Evolutionary conservation across 2,329 filamentous ascomycete genomes (phyloP).

Genomic region (Stachybotrys chlorohalonatus): DNA sequence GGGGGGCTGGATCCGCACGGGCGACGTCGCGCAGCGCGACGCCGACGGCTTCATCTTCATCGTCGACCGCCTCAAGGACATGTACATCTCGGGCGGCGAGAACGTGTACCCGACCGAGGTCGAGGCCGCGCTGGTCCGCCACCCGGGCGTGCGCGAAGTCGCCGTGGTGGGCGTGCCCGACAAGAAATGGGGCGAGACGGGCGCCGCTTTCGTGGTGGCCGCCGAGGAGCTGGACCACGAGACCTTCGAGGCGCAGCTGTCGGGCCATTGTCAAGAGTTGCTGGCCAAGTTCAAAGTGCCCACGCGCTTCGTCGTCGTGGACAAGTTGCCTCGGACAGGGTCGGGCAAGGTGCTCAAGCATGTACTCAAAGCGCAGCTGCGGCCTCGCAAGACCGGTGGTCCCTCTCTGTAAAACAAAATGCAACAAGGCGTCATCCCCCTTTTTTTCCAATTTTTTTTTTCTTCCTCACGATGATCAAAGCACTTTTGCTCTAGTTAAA

Average conservation of each 20-base stretch:
- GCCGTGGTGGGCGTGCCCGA: neutral
- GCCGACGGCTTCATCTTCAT: neutral
- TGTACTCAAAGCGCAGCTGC: neutral
- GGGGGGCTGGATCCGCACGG: neutral
- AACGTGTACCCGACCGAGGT: neutral
- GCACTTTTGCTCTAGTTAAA: no score
- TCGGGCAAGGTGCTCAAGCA: neutral
- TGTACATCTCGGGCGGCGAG: neutral
- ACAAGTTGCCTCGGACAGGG: neutral
- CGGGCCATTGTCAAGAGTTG: neutral
- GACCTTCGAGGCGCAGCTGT: neutral
- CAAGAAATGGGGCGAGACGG: neutral
- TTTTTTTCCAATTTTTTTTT: no score
- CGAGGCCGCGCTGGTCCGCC: neutral
- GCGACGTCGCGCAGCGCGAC: neutral
- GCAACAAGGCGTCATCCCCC: no score
- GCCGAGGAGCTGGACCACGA: neutral
- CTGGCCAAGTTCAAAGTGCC: neutral
- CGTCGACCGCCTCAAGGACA: neutral
- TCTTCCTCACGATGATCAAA: no score
- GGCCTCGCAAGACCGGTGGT: neutral
- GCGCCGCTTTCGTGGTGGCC: neutral
- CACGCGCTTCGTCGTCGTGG: neutral
- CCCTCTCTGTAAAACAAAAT: neutral
- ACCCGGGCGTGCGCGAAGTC: neutral